Conservation (phyloP, 148 eudicot genomes). For the Vaccinium myrtillus region DNA sequence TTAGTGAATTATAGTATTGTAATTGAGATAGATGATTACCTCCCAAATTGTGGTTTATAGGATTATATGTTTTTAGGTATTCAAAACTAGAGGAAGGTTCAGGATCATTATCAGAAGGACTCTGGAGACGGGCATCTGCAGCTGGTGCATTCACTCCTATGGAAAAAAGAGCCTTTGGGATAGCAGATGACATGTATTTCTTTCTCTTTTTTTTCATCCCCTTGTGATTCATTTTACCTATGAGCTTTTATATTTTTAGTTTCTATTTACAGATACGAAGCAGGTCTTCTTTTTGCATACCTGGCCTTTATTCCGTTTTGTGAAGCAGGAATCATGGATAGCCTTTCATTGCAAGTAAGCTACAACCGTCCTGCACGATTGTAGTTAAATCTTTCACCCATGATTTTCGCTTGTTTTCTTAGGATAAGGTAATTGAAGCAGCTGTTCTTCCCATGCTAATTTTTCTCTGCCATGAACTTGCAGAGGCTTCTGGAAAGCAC, state of each 20-base stretch:
- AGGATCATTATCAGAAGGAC: constrained; percentile 64
- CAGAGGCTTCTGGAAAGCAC: constrained; percentile 98
- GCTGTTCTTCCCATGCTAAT: neutral
- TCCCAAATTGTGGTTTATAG: constrained; percentile 13
- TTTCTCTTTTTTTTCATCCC: neutral
- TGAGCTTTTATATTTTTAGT: constrained; percentile 1
- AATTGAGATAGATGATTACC: neutral
- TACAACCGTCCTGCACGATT: neutral
- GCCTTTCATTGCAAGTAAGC: constrained; percentile 80
- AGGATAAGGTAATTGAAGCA: constrained; percentile 1
- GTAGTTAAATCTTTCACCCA: constrained; percentile 1
- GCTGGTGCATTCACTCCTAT: constrained; percentile 80
- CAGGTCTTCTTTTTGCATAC: constrained; percentile 88
- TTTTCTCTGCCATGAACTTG: constrained; percentile 23
- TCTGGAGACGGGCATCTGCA: constrained; percentile 87
- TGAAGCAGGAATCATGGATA: constrained; percentile 81
- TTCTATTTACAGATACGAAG: constrained; percentile 73
- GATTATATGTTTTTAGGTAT: constrained; percentile 44
- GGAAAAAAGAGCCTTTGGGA: constrained; percentile 89
- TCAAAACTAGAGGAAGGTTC: constrained; percentile 61
- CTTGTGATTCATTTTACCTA: neutral
- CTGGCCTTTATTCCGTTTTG: constrained; percentile 88
- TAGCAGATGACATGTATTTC: constrained; percentile 91
- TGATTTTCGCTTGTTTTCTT: neutral
- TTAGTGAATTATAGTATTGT: neutral